Evolutionary conservation across 805 yeast genomes (phyloP).

Genomic region (Suhomyces tanzawaensis): DNA sequence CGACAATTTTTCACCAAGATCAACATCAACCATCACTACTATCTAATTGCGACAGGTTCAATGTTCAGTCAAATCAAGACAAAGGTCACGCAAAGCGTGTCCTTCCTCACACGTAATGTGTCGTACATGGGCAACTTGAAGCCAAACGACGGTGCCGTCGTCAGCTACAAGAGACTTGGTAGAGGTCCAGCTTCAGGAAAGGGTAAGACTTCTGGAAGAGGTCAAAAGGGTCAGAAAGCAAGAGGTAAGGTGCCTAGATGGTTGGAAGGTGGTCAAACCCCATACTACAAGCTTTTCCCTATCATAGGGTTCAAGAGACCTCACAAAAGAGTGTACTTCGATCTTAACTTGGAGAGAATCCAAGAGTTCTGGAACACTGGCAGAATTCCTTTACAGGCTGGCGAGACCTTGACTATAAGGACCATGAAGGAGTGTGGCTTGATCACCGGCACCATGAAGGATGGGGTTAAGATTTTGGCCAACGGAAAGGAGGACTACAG

Average conservation of each 20-base stretch:
- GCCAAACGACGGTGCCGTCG: slow-evolving; percentile 63
- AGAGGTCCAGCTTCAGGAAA: slow-evolving; percentile 92
- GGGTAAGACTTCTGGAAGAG: slow-evolving; percentile 96
- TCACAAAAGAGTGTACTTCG: slow-evolving; percentile 50
- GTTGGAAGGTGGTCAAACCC: slow-evolving; percentile 99
- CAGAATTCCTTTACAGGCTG: slow-evolving; percentile 55
- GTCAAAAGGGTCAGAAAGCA: slow-evolving; percentile 98
- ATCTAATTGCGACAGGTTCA: background rate
- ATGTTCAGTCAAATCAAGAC: slow-evolving; percentile 6
- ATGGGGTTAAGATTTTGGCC: slow-evolving; percentile 82
- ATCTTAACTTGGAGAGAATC: slow-evolving; percentile 66
- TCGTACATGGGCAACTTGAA: slow-evolving; percentile 45
- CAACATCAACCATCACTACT: background rate
- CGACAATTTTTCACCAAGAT: slow-evolving; percentile 2
- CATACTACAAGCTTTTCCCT: slow-evolving; percentile 78
- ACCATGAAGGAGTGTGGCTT: slow-evolving; percentile 74
- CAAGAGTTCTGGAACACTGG: slow-evolving; percentile 69
- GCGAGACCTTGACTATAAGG: slow-evolving; percentile 69
- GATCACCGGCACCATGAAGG: slow-evolving; percentile 64
- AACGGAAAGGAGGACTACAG: slow-evolving; percentile 50
- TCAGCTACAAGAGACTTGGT: slow-evolving; percentile 72
- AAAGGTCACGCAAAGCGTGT: slow-evolving; percentile 1
- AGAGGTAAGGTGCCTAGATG: slow-evolving; percentile 85
- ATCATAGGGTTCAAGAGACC: slow-evolving; percentile 82
- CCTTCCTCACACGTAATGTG: slow-evolving; percentile 3